Conservation (phyloP, 106 monocot species). For the Acorus gramineus region DNA sequence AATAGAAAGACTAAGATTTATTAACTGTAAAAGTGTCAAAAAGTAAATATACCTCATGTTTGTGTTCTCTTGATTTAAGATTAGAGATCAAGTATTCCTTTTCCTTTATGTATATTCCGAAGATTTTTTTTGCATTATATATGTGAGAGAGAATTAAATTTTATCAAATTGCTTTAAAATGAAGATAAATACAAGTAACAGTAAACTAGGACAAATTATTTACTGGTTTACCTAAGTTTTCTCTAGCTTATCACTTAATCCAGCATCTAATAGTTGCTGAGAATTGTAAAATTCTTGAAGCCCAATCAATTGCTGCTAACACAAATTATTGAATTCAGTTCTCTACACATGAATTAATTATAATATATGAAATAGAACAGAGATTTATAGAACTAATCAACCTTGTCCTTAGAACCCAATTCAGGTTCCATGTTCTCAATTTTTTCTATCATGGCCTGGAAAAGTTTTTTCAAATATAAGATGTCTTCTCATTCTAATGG, state of each 20-base stretch:
- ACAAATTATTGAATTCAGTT: background rate
- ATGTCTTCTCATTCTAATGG: background rate
- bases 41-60: too few species aligned
- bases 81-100: slow-evolving; percentile 85
- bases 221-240: slow-evolving; percentile 51
- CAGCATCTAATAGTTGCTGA: slow-evolving; percentile 60
- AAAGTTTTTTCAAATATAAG: background rate
- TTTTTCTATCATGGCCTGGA: slow-evolving; percentile 78
- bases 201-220: too few species aligned
- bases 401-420: slow-evolving; percentile 77
- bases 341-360: background rate
- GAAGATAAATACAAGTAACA: too few species aligned
- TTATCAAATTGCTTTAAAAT: background rate
- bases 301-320: slow-evolving; percentile 62
- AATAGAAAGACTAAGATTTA: too few species aligned
- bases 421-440: slow-evolving; percentile 51
- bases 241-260: slow-evolving; percentile 70
- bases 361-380: slow-evolving; percentile 1
- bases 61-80: slow-evolving; percentile 66
- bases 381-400: slow-evolving; percentile 3
- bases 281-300: slow-evolving; percentile 92
- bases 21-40: too few species aligned
- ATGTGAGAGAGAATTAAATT: background rate
- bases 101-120: slow-evolving; percentile 72
- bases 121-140: slow-evolving; percentile 54